Evolutionary conservation across 352 stramenopile species (phyloP).

Genomic region (Globisporangium ultimum): DNA sequence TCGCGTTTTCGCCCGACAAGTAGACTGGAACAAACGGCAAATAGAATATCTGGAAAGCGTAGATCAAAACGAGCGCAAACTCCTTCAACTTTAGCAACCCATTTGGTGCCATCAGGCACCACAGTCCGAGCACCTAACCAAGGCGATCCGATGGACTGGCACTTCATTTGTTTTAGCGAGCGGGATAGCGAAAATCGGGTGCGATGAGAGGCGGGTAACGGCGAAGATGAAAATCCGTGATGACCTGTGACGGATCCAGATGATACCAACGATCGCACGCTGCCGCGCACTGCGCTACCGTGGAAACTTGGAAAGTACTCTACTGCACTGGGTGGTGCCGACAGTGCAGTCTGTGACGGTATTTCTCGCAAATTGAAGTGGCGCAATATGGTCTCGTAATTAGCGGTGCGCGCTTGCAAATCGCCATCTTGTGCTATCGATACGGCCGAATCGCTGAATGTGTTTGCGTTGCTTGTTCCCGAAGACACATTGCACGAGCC

Average conservation of each 20-base stretch:
- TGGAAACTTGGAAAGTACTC: neutral
- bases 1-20: neutral
- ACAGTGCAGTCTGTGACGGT: neutral
- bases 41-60: constrained; percentile 9
- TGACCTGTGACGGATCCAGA: neutral
- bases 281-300: neutral
- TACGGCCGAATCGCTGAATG: neutral
- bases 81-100: neutral
- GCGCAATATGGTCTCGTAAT: constrained; percentile 12
- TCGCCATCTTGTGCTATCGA: neutral
- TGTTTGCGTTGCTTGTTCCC: neutral
- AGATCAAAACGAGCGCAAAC: constrained; percentile 1
- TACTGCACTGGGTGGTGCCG: neutral
- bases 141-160: neutral
- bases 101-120: neutral
- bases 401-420: constrained; percentile 5
- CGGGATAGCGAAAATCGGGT: constrained; percentile 4
- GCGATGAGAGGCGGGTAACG: neutral
- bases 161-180: constrained; percentile 3
- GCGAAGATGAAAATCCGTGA: neutral
- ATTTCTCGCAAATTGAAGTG: constrained; percentile 11
- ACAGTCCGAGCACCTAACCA: neutral
- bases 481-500: constrained; percentile 4
- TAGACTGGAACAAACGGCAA: constrained; percentile 3
- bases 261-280: neutral